phyloP scores from a whole-genome alignment of 2,329 filamentous ascomycete genomes.

The Neurospora sp. region DNA sequence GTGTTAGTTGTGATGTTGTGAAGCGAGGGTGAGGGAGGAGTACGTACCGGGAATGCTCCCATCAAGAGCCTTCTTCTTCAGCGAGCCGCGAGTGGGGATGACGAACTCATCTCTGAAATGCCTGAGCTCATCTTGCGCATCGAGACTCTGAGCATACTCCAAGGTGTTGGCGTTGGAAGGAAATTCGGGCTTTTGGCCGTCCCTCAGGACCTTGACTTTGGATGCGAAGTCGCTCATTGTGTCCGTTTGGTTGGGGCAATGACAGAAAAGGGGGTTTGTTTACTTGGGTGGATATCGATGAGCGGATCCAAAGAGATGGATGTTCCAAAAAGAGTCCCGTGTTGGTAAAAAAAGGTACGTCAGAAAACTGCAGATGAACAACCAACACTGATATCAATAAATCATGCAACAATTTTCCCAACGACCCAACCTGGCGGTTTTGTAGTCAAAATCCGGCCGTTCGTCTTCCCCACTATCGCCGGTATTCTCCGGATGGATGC shows the following conservation, averaged over 20 bases:
- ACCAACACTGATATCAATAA: background rate
- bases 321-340: background rate
- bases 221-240: constrained; percentile 29
- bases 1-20: no score
- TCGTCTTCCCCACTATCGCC: background rate
- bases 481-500: background rate
- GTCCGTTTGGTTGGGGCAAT: background rate
- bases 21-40: no score
- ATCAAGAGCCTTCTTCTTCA: constrained; percentile 52
- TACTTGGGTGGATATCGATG: background rate
- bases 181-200: constrained; percentile 33
- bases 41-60: constrained; percentile 29
- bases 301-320: background rate
- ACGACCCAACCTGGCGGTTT: background rate
- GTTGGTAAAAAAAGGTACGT: background rate
- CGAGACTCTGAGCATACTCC: constrained; percentile 41
- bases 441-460: background rate
- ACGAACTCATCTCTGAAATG: constrained; percentile 61
- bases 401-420: background rate
- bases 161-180: constrained; percentile 35
- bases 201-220: constrained; percentile 30
- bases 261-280: background rate
- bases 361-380: background rate
- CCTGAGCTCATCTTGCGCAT: constrained; percentile 49
- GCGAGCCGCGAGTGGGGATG: constrained; percentile 63